Evolutionary conservation across 2,329 filamentous ascomycete genomes (phyloP), one percentile per base, ranked within the genome.

Genomic region (Cytospora leucostoma): DNA sequence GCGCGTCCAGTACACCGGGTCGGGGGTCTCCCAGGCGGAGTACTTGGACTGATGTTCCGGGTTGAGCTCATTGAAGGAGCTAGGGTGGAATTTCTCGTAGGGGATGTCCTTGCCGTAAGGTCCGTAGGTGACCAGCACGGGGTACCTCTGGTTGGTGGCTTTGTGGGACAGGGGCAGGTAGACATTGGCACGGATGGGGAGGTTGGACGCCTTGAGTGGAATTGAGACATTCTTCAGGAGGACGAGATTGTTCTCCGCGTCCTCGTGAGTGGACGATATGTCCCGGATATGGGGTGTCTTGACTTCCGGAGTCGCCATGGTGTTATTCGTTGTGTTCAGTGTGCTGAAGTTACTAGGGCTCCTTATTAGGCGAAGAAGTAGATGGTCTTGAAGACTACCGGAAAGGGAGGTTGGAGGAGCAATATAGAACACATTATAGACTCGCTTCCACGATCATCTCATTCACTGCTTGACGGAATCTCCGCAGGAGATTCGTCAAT

Each of bases 41-140:
- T 86, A 81, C 10, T 74, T 71, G 0, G 81, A 84, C 33, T 77
- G 77, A 67, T 87, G 84, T 65, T 80, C 77, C 0, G 80, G 77
- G 62, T 84, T 84, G 5, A 86, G 79, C 65, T 86, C 79, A 50
- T 70, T 68, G 60, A 79, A 83, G 10, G 75, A 79, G 21, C 73
- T 71, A 1, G 73, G 67, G 40, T 74, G 73, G 67, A 80, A 81
- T 56, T 73, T 78, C n/a, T 21, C 60, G 71, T 91, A 91, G 21
- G 80, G 83, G 40, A 90, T 88, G 68, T 91, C 88, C 68, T 92
- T 91, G 53, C 89, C 88, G 67, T 91, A 91, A 0, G 89, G 89
- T 0, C 88, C 88, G 67, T 91, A 91, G 0, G 88, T 91, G 2
- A 89, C 84, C 10, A 91, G 72, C 0, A 89, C 88, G 0, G 89